These are phyloP conservation scores for Azolla pinnata DNA, from an alignment of 75 land plant genomes.

Conservation along the genomic window DNA sequence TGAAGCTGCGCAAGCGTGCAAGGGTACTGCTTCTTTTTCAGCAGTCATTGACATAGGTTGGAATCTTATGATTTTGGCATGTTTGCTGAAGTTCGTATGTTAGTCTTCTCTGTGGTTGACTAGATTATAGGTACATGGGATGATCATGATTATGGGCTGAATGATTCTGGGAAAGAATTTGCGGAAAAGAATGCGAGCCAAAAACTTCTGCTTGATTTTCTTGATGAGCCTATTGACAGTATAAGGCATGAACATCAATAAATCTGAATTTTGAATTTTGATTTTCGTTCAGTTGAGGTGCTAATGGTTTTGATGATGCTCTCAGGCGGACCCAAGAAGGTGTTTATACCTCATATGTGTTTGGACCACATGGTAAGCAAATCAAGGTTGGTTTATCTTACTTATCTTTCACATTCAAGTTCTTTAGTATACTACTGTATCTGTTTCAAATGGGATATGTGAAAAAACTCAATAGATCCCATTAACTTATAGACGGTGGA, in stretches of 20 bases:
- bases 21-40: no score
- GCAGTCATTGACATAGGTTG: no score
- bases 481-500: no score
- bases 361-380: slow-evolving; percentile 60
- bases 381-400: slow-evolving; percentile 51
- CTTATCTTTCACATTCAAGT: no score
- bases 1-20: slow-evolving; percentile 29
- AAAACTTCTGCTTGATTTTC: slow-evolving; percentile 63
- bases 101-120: slow-evolving; percentile 6
- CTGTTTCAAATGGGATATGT: no score
- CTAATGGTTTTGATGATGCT: background rate
- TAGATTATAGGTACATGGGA: slow-evolving; percentile 92
- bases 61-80: no score
- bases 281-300: background rate
- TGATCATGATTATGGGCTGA: slow-evolving; percentile 90
- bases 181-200: slow-evolving; percentile 43
- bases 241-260: slow-evolving; percentile 26
- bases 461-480: no score
- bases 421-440: no score
- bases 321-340: slow-evolving; percentile 79
- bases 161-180: slow-evolving; percentile 86
- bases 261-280: background rate
- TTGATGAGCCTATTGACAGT: slow-evolving; percentile 71
- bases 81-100: no score
- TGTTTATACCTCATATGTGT: slow-evolving; percentile 64